Evolutionary conservation across 2,329 filamentous ascomycete genomes (phyloP).

Genomic region (Ceratocystis alfenasii): DNA sequence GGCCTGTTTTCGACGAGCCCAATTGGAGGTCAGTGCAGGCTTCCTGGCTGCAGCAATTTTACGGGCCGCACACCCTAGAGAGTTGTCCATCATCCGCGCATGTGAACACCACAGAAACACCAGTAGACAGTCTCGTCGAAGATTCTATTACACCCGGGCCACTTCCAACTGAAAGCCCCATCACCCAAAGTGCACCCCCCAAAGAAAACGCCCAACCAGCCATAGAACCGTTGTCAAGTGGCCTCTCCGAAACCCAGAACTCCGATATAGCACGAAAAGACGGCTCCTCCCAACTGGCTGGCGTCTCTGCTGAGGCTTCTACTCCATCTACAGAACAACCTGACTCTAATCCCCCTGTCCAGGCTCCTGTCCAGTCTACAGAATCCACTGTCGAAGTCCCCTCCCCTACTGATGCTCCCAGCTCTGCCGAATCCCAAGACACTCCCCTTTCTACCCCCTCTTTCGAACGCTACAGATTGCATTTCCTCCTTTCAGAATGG

Average conservation of each 20-base stretch:
- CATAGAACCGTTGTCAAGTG: not conserved
- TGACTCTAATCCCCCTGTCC: not conserved
- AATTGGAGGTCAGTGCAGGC: constrained; percentile 21
- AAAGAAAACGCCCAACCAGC: not conserved
- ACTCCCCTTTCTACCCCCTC: not conserved
- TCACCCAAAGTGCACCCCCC: not conserved
- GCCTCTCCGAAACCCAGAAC: not conserved
- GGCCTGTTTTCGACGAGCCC: constrained; percentile 19
- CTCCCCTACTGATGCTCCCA: not conserved
- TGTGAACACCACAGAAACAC: not conserved
- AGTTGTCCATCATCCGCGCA: not conserved
- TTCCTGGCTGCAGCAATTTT: constrained; percentile 21
- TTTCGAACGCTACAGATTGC: constrained; percentile 17
- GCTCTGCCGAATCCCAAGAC: not conserved
- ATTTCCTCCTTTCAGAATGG: constrained; percentile 20
- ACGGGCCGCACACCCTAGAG: constrained; percentile 14
- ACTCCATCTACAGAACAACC: not conserved
- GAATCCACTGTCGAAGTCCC: too few relatives aligned
- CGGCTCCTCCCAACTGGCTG: too few relatives aligned
- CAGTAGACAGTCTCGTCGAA: not conserved
- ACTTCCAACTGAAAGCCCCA: not conserved
- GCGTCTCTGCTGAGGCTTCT: not conserved
- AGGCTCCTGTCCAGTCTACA: not conserved
- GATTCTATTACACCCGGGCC: not conserved
- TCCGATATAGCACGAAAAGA: not conserved